Percentiles rank a stretch among this genome's conserved stretches.
Evolutionary conservation across 768 basidiomycete species (phyloP).

Genomic region (Termitomyces sp.): DNA sequence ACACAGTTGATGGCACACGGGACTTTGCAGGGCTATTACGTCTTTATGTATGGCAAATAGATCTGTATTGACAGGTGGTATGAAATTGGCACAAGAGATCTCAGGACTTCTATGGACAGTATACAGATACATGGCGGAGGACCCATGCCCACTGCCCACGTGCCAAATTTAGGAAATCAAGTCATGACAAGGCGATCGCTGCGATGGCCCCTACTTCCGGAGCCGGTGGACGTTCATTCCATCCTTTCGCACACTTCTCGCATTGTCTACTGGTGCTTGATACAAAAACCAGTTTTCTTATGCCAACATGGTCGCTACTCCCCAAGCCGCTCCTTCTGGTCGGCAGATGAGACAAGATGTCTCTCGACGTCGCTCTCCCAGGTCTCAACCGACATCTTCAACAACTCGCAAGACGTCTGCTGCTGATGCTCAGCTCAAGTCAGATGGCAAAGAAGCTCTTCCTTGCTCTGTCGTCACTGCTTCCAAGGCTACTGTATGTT

Average conservation of each 20-base stretch:
- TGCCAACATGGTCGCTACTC: neutral
- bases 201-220: neutral
- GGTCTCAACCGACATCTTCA: neutral
- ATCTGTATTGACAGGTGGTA: neutral
- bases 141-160: neutral
- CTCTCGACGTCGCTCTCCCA: neutral
- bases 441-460: neutral
- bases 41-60: neutral
- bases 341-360: conserved; percentile 1
- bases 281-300: neutral
- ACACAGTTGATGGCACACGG: neutral
- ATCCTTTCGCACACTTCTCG: neutral
- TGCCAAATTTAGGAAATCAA: neutral
- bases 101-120: neutral
- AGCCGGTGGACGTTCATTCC: too few species aligned
- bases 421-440: neutral
- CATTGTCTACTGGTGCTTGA: neutral
- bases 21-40: neutral
- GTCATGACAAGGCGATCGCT: neutral
- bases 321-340: neutral
- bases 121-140: neutral
- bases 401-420: neutral
- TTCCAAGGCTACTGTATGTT: neutral
- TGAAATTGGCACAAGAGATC: neutral
- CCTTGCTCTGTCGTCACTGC: neutral